Evolutionary conservation across 495 filamentous ascomycete species (phyloP).

Genomic region (Elasticomyces elasticus): DNA sequence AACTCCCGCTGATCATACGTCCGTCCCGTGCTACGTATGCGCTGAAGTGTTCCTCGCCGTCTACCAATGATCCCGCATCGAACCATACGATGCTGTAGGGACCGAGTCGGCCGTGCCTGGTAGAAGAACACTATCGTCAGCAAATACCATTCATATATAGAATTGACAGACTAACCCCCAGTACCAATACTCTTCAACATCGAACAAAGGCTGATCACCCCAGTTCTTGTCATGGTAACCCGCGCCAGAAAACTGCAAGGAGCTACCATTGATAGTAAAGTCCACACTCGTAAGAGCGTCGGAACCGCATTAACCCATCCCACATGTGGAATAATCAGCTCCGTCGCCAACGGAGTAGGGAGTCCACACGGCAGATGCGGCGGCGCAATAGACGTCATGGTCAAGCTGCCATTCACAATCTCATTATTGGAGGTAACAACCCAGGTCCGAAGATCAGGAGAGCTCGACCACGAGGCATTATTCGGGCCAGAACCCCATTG

Average conservation of each 20-base stretch:
- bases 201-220: not conserved
- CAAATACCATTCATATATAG: too few species aligned
- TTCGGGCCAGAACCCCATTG: not conserved
- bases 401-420: not conserved
- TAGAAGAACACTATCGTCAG: too few species aligned
- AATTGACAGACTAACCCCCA: too few species aligned
- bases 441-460: not conserved
- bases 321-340: not conserved
- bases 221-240: constrained; percentile 6
- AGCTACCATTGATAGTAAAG: not conserved
- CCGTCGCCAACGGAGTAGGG: not conserved
- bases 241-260: not conserved
- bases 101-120: not conserved
- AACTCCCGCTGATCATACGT: not conserved
- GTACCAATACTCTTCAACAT: not conserved
- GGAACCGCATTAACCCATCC: not conserved
- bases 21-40: not conserved
- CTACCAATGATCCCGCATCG: not conserved
- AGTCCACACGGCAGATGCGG: not conserved
- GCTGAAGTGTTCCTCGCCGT: not conserved
- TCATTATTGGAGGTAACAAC: not conserved
- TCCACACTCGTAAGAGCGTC: not conserved
- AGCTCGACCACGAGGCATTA: not conserved
- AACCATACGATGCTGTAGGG: constrained; percentile 5
- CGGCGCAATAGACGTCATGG: not conserved